phyloP scores from a whole-genome alignment of 2,329 filamentous ascomycete genomes.

The Fusarium napiforme region DNA sequence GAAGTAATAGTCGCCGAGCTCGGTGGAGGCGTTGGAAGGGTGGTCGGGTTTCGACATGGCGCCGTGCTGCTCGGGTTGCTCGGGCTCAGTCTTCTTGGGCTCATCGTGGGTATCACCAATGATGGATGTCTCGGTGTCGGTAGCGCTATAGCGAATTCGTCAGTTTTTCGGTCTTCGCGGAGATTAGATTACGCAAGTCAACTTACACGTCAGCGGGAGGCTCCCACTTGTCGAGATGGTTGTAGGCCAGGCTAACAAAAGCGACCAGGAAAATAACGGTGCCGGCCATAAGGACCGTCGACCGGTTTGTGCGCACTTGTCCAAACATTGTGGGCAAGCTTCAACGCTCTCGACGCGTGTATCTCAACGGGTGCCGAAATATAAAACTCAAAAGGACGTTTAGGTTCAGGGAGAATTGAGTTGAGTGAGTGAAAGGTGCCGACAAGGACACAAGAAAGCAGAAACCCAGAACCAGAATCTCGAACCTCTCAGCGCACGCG shows the following conservation, averaged over 20 bases:
- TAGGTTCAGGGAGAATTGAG: not conserved
- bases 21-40: slow-evolving; percentile 31
- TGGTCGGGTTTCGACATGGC: slow-evolving; percentile 28
- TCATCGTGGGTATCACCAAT: slow-evolving; percentile 12
- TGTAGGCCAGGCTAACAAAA: slow-evolving; percentile 49
- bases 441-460: slow-evolving; percentile 32
- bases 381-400: not conserved
- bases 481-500: slow-evolving; percentile 31
- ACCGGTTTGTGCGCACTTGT: slow-evolving; percentile 47
- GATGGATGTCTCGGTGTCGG: slow-evolving; percentile 40
- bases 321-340: slow-evolving; percentile 49
- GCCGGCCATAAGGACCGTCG: slow-evolving; percentile 45
- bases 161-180: slow-evolving; percentile 4
- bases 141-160: slow-evolving; percentile 19
- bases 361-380: not conserved
- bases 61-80: slow-evolving; percentile 5
- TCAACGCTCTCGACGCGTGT: slow-evolving; percentile 6
- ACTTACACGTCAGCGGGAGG: slow-evolving; percentile 41
- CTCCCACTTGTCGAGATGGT: slow-evolving; percentile 48
- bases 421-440: slow-evolving; percentile 32
- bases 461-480: slow-evolving; percentile 21
- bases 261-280: slow-evolving; percentile 48
- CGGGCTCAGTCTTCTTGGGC: slow-evolving; percentile 16
- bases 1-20: slow-evolving; percentile 49
- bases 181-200: not conserved